These are phyloP conservation scores for Arabis hirsuta DNA, from an alignment of 345 rosid genomes.

Conservation along the genomic window DNA sequence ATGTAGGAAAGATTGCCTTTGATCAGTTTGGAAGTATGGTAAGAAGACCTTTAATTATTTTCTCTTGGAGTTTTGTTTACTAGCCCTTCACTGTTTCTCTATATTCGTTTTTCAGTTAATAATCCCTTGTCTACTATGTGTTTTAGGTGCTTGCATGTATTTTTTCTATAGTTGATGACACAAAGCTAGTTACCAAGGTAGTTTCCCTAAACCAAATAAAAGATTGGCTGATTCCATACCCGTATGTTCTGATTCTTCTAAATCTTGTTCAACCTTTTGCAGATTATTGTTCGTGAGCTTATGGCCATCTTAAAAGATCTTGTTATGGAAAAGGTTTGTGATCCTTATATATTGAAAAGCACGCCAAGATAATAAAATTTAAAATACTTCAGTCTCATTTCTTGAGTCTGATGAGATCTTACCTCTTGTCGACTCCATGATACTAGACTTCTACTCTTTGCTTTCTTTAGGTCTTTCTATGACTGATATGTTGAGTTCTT, in stretches of 20 bases:
- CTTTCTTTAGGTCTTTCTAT: conserved; percentile 10
- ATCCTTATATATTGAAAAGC: conserved; percentile 7
- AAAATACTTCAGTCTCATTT: not conserved
- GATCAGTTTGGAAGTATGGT: conserved; percentile 88
- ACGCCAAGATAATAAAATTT: not conserved
- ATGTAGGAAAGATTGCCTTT: conserved; percentile 63
- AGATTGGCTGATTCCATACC: conserved; percentile 10
- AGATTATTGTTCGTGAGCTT: conserved; percentile 82
- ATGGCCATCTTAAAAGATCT: conserved; percentile 63
- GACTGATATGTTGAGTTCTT: conserved; percentile 11
- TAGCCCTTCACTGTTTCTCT: conserved; percentile 8
- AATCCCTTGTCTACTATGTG: conserved; percentile 20
- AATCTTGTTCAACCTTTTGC: conserved; percentile 44
- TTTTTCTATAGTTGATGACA: conserved; percentile 84
- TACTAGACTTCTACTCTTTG: conserved; percentile 6
- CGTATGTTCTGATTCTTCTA: conserved; percentile 26
- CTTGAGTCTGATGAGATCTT: not conserved
- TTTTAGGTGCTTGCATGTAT: conserved; percentile 78
- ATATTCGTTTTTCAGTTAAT: conserved; percentile 17
- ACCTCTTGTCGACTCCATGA: conserved; percentile 1
- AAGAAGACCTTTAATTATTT: conserved; percentile 34
- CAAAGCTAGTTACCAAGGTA: conserved; percentile 88
- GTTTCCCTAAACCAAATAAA: conserved; percentile 22
- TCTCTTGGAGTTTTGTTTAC: conserved; percentile 10
- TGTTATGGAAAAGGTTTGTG: conserved; percentile 76